phyloP scores from a whole-genome alignment of 108 stramenopile species.

The Cylindrotheca fusiformis region DNA sequence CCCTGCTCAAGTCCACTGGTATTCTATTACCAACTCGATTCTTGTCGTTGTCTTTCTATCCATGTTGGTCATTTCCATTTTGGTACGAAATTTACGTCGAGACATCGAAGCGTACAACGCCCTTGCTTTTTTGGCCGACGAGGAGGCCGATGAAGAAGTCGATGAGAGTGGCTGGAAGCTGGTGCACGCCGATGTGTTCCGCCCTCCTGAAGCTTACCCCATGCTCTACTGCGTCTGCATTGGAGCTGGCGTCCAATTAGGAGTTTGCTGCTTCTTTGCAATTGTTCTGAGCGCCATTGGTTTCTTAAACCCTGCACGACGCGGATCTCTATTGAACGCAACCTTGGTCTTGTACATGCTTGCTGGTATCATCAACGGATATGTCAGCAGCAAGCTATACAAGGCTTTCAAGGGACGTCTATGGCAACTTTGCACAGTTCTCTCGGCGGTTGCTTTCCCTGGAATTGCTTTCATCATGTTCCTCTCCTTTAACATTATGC shows the following conservation, averaged over 20 bases:
- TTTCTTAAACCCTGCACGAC: constrained; percentile 92
- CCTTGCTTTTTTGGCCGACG: constrained; percentile 81
- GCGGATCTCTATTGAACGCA: constrained; percentile 91
- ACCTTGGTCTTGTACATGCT: constrained; percentile 90
- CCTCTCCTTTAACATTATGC: constrained; percentile 89
- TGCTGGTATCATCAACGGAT: constrained; percentile 86
- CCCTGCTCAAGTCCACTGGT: constrained; percentile 97
- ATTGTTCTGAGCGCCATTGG: constrained; percentile 89
- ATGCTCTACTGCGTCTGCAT: constrained; percentile 96
- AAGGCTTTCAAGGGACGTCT: constrained; percentile 92
- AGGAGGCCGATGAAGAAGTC: constrained; percentile 87
- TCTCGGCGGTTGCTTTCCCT: constrained; percentile 89
- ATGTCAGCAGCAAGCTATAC: constrained; percentile 86
- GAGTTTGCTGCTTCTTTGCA: constrained; percentile 58
- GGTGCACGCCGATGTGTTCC: constrained; percentile 99
- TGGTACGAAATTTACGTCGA: constrained; percentile 92
- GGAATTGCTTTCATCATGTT: constrained; percentile 81
- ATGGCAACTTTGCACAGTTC: constrained; percentile 95
- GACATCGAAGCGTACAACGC: constrained; percentile 98
- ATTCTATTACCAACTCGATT: constrained; percentile 94
- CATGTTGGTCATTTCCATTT: constrained; percentile 89
- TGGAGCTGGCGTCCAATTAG: constrained; percentile 91
- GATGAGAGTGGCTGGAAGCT: constrained; percentile 98
- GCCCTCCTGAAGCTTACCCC: constrained; percentile 89
- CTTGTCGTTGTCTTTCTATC: constrained; percentile 95